A percentile compares a stretch with the other conserved stretches of the same genome.
These are phyloP conservation scores for Leishmania lainsoni DNA, from an alignment of 208 protist species.

Conservation along the genomic window DNA sequence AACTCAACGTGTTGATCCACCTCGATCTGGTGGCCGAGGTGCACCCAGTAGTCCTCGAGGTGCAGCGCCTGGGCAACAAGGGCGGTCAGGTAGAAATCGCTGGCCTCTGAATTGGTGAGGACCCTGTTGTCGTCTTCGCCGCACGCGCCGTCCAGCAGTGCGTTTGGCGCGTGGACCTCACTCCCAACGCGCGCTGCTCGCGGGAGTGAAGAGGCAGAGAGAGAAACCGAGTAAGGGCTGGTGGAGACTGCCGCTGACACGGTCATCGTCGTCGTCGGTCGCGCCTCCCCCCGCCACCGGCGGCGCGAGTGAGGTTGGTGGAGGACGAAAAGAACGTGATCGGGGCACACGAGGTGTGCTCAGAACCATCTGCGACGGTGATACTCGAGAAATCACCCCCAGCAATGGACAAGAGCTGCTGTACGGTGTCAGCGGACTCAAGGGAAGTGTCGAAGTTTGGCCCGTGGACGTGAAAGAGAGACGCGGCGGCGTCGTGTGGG, in stretches of 20 bases:
- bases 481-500: slow-evolving; percentile 1
- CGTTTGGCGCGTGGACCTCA: background rate
- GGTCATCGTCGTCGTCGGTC: background rate
- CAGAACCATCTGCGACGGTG: background rate
- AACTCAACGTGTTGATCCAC: slow-evolving; percentile 73
- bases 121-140: background rate
- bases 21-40: slow-evolving; percentile 67
- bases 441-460: slow-evolving; percentile 3
- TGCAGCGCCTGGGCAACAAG: slow-evolving; percentile 49
- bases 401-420: slow-evolving; percentile 24
- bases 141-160: background rate
- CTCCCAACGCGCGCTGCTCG: background rate
- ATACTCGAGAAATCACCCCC: slow-evolving; percentile 17
- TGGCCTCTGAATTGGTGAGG: slow-evolving; percentile 16
- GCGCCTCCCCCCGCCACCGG: slow-evolving; percentile 5
- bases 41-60: slow-evolving; percentile 63
- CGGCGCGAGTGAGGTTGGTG: background rate
- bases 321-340: background rate
- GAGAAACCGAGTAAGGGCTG: background rate
- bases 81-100: slow-evolving; percentile 37
- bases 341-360: background rate
- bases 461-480: background rate
- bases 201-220: background rate
- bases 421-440: slow-evolving; percentile 9
- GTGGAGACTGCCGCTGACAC: background rate